Evolutionary conservation across 2,329 filamentous ascomycete genomes (phyloP).

Genomic region (Aspergillus spinulosporus): DNA sequence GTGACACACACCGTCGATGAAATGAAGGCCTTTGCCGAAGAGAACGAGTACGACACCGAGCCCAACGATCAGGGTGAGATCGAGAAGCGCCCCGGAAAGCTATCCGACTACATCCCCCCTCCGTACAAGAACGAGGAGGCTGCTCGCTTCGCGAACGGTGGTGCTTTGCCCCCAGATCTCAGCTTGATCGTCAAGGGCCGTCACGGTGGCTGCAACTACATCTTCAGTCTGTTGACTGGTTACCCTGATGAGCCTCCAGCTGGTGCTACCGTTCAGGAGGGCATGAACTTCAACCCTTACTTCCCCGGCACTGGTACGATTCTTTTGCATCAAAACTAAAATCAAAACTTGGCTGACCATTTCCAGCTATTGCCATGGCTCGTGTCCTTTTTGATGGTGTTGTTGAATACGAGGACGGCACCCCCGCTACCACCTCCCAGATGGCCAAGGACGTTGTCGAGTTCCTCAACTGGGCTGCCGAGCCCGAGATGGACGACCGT

Average conservation of each 20-base stretch:
- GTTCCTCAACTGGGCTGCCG: constrained; percentile 98
- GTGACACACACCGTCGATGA: constrained; percentile 93
- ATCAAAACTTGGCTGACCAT: constrained; percentile 9
- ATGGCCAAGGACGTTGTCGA: constrained; percentile 99
- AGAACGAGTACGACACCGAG: constrained; percentile 98
- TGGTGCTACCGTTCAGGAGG: constrained; percentile 78
- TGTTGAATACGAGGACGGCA: constrained; percentile 97
- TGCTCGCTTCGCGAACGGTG: constrained; percentile 95
- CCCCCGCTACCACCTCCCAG: constrained; percentile 90
- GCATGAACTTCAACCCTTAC: constrained; percentile 99
- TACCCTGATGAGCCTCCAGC: constrained; percentile 96
- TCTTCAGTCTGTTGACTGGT: constrained; percentile 94
- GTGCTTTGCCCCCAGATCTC: constrained; percentile 95
- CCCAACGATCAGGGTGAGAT: constrained; percentile 98
- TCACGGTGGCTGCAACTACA: constrained; percentile 97
- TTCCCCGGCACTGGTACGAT: constrained; percentile 86
- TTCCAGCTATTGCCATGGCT: constrained; percentile 81
- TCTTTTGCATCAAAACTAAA: not conserved
- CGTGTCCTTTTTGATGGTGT: constrained; percentile 97
- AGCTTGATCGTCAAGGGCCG: constrained; percentile 96
- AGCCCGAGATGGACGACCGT: constrained; percentile 98
- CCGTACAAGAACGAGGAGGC: constrained; percentile 99
- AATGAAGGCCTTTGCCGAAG: constrained; percentile 94
- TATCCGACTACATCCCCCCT: constrained; percentile 91
- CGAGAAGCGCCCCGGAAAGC: constrained; percentile 96